Evolutionary conservation across 306 rosid genomes (phyloP), one percentile per base, ranked within the genome.

Genomic region (Luffa acutangula): DNA sequence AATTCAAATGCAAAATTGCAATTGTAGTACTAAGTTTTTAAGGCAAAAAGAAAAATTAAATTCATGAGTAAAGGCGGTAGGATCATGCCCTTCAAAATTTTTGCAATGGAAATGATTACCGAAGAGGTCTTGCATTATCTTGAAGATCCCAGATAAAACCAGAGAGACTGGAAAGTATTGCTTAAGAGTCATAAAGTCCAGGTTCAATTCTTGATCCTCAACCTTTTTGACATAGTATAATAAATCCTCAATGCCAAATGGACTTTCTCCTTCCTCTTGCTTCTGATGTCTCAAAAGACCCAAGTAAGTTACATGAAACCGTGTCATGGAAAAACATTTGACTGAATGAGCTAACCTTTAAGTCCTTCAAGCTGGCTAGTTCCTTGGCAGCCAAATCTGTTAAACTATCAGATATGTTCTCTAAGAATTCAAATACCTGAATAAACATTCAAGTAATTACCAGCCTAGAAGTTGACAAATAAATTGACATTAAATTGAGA

Each of bases 381-480:
- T 95, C 99, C 83, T 76, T 88, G 75, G 80, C 75, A 52, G 99
- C 97, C 86, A 89, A 78, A 79, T 87, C 91, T 2, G 91, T 88
- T 80, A 93, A 83, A 86, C 89, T 82, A 80, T 88, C 70, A 14
- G 97, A 93, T 36, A 95, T 85, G 87, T 88, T 93, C 86, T 91
- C 94, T 78, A 95, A 85, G 89, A 95, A 95, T 84, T 93, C 97
- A 83, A 93, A 91, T 65, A 95, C 97, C 99, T 95, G 86, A 60
- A 89, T 45, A 66, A 18, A 73, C 67, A 80, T 42, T 43, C 36
- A 67, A 42, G 72, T 33, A 51, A 73, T 73, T 73, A 73, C 60
- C 31, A 51, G 45, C 43, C 43, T 48, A 49, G 48, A 71, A 48
- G 0, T 12, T 11, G 36, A 6, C 21, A 7, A 31, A 14, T 73